Base-by-base conservation (phyloP, 176 grass and related monocot genomes). In the Urochloa ruziziensis region DNA sequence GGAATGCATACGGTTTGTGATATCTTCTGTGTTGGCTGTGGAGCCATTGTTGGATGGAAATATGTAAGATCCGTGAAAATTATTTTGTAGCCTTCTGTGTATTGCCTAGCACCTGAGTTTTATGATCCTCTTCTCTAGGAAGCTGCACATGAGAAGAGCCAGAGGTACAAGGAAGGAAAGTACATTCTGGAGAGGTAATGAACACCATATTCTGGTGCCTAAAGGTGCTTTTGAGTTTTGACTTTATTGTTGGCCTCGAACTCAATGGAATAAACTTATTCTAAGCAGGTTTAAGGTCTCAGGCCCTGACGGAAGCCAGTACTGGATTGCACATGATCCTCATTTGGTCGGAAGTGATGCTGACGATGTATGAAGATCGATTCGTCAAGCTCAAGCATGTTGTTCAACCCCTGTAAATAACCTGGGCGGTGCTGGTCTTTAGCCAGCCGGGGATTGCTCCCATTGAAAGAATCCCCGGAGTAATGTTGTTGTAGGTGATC, bases 161-260 rank as follows among this genome's bases (percentile, higher is more conserved):
- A 99, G 86, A 96, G 89, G 90, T 99, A 99, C 89, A 99, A 99
- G 82, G 96, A 99, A 94, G 93, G 97, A 16, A 99, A 99, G 83
- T 94, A 92, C 71, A 93, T 99, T 77, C 84, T 99, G 64, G 96
- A 99, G 83, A 99, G 97, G 97, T 99, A 69, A 74, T 64, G 33
- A 8, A 49, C 39, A 73, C 53, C 54, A 34, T 60, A 39, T 47
- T 83, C 7, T 49, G 48, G 33, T 44, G 27, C 60, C 28, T 47
- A 19, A 39, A 34, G 29, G 25, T 30, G 4, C 49, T 58, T 47
- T 89, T 37, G 49, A 63, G 29, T 27, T 73, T 33, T 37, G 49
- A 63, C 37, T 27, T 73, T 33, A 60, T 39, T 66, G 5, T 53
- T 33, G 36, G 10, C 69, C 1, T 35, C 13, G 4, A 57, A 77